Percentiles rank a stretch among this genome's conserved stretches.
These are phyloP conservation scores for Penicillium sp. DNA, from an alignment of 2,329 filamentous ascomycete species.

Conservation along the genomic window DNA sequence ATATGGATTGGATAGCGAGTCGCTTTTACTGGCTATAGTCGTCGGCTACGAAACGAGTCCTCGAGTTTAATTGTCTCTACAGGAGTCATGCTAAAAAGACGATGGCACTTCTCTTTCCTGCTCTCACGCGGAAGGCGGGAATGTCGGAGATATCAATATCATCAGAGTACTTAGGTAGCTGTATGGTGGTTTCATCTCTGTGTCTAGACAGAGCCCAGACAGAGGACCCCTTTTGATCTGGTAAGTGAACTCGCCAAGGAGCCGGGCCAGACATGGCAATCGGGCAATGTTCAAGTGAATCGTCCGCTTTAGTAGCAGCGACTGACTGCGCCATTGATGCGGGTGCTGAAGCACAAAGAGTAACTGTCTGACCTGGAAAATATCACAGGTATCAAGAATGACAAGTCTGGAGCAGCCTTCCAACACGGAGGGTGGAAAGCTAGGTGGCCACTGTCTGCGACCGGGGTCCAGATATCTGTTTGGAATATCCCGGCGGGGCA, in stretches of 20 bases:
- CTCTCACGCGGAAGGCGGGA: not conserved
- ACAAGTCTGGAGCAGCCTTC: conserved; percentile 2
- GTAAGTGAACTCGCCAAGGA: conserved; percentile 30
- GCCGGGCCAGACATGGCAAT: conserved; percentile 41
- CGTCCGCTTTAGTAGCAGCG: conserved; percentile 2
- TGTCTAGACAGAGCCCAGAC: conserved; percentile 36
- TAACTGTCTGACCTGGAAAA: not conserved
- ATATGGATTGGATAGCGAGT: conserved; percentile 19
- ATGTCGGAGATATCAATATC: conserved; percentile 35
- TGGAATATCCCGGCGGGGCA: conserved; percentile 1
- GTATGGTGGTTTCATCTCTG: conserved; percentile 46
- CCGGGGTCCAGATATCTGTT: conserved; percentile 1
- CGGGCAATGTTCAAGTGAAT: conserved; percentile 38
- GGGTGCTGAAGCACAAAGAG: not conserved
- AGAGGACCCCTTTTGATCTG: conserved; percentile 27
- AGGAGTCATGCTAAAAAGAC: too few species aligned
- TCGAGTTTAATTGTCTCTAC: conserved; percentile 38
- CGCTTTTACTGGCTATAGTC: conserved; percentile 38
- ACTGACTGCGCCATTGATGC: conserved; percentile 14
- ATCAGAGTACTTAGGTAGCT: conserved; percentile 40
- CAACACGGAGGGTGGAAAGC: conserved; percentile 5
- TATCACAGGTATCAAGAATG: not conserved
- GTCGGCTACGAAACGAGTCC: conserved; percentile 45
- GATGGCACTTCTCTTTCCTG: not conserved
- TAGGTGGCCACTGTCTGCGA: not conserved